Evolutionary conservation across 139 green algal species (phyloP).

Genomic region (Picochlorum sp.): DNA sequence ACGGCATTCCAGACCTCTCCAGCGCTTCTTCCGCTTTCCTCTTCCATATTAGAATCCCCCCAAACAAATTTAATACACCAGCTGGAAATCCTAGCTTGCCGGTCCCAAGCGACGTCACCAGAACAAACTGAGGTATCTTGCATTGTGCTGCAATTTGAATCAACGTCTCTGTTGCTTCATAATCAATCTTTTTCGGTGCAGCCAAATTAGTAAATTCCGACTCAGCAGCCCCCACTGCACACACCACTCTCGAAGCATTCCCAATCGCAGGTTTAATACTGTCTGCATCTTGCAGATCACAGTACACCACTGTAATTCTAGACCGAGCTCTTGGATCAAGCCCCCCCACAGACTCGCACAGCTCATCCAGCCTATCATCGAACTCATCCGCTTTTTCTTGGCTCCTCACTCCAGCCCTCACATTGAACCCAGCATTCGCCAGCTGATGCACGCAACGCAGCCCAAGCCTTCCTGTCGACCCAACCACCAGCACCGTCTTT

Average conservation of each 20-base stretch:
- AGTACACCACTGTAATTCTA: constrained; percentile 31
- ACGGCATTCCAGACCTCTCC: constrained; percentile 64
- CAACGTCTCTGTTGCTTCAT: constrained; percentile 56
- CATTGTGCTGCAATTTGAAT: constrained; percentile 46
- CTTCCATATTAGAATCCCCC: constrained; percentile 80
- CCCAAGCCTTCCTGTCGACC: constrained; percentile 65
- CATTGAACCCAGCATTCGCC: constrained; percentile 38
- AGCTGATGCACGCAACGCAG: constrained; percentile 56
- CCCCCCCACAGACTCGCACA: neutral
- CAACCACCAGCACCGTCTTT: constrained; percentile 71
- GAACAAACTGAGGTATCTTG: constrained; percentile 67
- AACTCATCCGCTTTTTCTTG: constrained; percentile 35
- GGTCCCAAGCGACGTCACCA: constrained; percentile 78
- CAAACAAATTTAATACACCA: constrained; percentile 73
- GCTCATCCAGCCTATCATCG: constrained; percentile 10
- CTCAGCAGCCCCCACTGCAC: constrained; percentile 64
- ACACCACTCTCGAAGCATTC: constrained; percentile 57
- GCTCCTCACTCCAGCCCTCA: constrained; percentile 62
- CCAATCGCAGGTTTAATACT: constrained; percentile 53
- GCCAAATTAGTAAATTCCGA: constrained; percentile 39
- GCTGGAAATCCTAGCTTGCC: constrained; percentile 72
- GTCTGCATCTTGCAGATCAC: constrained; percentile 48
- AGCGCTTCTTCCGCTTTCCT: constrained; percentile 70
- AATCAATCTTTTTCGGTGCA: constrained; percentile 54
- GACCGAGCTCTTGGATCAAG: neutral